phyloP scores from a whole-genome alignment of 1,284 basidiomycete genomes.

The Heterobasidion parviporum region DNA sequence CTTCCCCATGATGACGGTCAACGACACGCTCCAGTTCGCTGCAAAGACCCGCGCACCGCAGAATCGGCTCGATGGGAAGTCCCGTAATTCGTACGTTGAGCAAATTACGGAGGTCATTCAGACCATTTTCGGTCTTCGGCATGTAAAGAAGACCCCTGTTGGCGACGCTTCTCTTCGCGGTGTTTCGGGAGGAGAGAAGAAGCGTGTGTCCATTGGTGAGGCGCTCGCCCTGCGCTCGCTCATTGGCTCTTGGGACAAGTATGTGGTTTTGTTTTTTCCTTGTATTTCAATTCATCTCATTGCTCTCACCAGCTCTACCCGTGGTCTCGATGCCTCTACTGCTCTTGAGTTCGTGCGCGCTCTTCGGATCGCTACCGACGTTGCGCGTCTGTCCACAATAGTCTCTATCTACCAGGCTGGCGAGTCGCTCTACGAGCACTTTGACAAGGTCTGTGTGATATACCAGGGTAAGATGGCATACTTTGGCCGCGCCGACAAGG shows the following conservation, averaged over 20 bases:
- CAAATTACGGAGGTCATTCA: not conserved
- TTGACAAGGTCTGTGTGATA: constrained; percentile 60
- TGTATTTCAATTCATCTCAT: not conserved
- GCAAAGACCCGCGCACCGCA: constrained; percentile 53
- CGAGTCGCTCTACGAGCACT: constrained; percentile 22
- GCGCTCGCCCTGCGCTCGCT: constrained; percentile 49
- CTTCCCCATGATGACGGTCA: constrained; percentile 69
- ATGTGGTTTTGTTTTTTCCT: constrained; percentile 13
- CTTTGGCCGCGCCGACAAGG: constrained; percentile 45
- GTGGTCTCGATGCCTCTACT: constrained; percentile 43
- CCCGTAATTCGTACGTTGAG: not conserved
- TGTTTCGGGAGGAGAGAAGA: constrained; percentile 78
- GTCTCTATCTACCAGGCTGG: constrained; percentile 50
- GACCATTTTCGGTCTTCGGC: constrained; percentile 16
- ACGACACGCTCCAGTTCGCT: constrained; percentile 58
- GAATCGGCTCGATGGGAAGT: constrained; percentile 23
- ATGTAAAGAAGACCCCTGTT: constrained; percentile 50
- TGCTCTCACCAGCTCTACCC: constrained; percentile 33
- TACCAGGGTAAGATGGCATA: constrained; percentile 58
- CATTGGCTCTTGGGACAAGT: constrained; percentile 72
- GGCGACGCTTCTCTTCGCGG: constrained; percentile 73
- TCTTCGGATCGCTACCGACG: constrained; percentile 47
- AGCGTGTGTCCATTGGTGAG: constrained; percentile 74
- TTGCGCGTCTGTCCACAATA: constrained; percentile 40
- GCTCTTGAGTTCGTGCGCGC: constrained; percentile 51